Conservation (phyloP, 805 yeast genomes). For the Kluyveromyces siamensis region DNA sequence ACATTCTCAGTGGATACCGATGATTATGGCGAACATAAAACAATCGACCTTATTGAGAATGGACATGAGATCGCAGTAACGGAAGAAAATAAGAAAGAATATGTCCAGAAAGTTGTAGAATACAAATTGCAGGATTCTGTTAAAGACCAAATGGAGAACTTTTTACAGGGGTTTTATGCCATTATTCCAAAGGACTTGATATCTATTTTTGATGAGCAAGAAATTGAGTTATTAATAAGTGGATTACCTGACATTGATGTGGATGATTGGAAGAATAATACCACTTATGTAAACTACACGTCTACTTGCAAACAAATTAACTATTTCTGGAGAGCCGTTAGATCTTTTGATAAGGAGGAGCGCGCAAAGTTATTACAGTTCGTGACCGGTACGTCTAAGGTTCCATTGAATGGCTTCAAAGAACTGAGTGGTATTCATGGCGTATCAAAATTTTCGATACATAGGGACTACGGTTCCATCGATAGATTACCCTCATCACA, state of each 20-base stretch:
- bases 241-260: slow-evolving; percentile 96
- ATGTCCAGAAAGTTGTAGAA: slow-evolving; percentile 78
- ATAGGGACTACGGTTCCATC: slow-evolving; percentile 75
- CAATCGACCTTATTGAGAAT: slow-evolving; percentile 70
- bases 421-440: slow-evolving; percentile 86
- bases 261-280: slow-evolving; percentile 88
- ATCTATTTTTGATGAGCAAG: slow-evolving; percentile 89
- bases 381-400: slow-evolving; percentile 95
- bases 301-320: slow-evolving; percentile 78
- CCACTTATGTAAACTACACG: slow-evolving; percentile 72
- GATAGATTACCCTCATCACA: slow-evolving; percentile 92
- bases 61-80: slow-evolving; percentile 84
- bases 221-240: slow-evolving; percentile 80
- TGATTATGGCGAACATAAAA: slow-evolving; percentile 84
- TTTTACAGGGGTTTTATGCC: slow-evolving; percentile 81
- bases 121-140: slow-evolving; percentile 78
- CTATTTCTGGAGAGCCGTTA: slow-evolving; percentile 98
- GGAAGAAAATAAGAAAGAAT: slow-evolving; percentile 83
- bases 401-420: slow-evolving; percentile 89
- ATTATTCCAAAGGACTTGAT: slow-evolving; percentile 78
- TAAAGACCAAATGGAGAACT: slow-evolving; percentile 76
- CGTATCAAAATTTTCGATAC: slow-evolving; percentile 76
- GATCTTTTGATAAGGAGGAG: slow-evolving; percentile 88
- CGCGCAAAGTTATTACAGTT: slow-evolving; percentile 90
- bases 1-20: slow-evolving; percentile 90